Conservation (phyloP, 192 early-diverging fungal species). For the Podila clonocystis region DNA sequence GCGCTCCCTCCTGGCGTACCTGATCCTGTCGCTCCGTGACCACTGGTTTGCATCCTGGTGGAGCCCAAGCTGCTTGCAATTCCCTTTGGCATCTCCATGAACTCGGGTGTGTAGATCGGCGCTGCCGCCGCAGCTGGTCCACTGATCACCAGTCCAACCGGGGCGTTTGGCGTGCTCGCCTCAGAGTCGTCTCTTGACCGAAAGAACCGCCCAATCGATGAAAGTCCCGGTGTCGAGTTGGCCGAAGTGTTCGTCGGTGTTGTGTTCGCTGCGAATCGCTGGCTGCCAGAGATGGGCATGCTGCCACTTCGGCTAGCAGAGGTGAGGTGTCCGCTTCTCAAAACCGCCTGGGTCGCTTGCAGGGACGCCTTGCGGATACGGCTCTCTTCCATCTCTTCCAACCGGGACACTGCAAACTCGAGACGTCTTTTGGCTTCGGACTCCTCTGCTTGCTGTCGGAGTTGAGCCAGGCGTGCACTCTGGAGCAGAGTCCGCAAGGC, state of each 20-base stretch:
- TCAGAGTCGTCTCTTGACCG: slow-evolving; percentile 39
- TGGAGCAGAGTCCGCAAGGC: slow-evolving; percentile 31
- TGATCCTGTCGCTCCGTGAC: neutral
- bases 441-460: slow-evolving; percentile 30
- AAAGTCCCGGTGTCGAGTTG: slow-evolving; percentile 26
- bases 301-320: neutral
- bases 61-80: neutral
- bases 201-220: slow-evolving; percentile 36
- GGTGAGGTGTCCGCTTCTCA: neutral
- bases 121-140: neutral
- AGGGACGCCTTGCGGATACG: slow-evolving; percentile 26
- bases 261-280: neutral
- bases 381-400: slow-evolving; percentile 43
- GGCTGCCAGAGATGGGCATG: neutral
- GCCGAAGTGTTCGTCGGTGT: neutral
- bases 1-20: neutral
- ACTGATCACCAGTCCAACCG: slow-evolving; percentile 7
- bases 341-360: slow-evolving; percentile 9
- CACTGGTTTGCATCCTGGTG: neutral
- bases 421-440: slow-evolving; percentile 35
- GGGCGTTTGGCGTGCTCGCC: neutral
- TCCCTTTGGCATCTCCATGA: neutral
- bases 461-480: slow-evolving; percentile 22
- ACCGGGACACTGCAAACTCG: slow-evolving; percentile 37
- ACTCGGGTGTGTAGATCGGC: neutral